Base-by-base conservation (phyloP, 1,139 yeast genomes). In the Hanseniaspora sp. region DNA sequence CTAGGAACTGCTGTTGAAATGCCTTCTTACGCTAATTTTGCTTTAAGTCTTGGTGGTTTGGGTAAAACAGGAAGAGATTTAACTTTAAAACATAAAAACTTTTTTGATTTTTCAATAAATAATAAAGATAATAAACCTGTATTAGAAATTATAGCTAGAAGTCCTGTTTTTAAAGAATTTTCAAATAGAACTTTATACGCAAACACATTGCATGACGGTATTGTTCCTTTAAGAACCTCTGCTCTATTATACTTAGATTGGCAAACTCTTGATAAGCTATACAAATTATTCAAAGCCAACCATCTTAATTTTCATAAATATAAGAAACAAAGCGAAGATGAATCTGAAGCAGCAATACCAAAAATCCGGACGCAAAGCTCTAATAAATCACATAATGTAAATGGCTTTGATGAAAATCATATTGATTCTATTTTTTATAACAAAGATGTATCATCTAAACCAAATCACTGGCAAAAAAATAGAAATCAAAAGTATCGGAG, bases 61-160 rank as follows among this genome's bases (percentile, higher is more conserved):
- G 86, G 86, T 0, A 69, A 72, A 55, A 79, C 86, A 0, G 86
- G 86, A 1, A 75, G 79, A 59, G 86, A 81, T 61, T 65, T 81
- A 55, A 80, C 80, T 8, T 67, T 81, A 11, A 63, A 67, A 17
- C 68, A 65, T 47, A 67, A 69, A 17, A 64, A 46, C 3, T 49
- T 54, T 15, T 45, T 44, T 37, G 35, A 47, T 23, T 35, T 41
- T 17, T 34, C 47, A 5, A 39, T 31, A 1, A 48, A 44, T 28
- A 41, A 60, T 69, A 1, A 66, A 56, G 17, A 52, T 55, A 55
- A 61, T 44, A 76, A 74, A 57, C 81, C 83, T 1, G 68, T 79
- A 6, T 63, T 80, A 49, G 74, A 79, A 41, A 66, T 78, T 11
- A 66, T 79, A 3, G 80, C 83, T 0, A 69, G 76, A 1, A 75